Base-by-base conservation (phyloP, 108 stramenopile genomes). In the Pseudonitzschia pungens region DNA sequence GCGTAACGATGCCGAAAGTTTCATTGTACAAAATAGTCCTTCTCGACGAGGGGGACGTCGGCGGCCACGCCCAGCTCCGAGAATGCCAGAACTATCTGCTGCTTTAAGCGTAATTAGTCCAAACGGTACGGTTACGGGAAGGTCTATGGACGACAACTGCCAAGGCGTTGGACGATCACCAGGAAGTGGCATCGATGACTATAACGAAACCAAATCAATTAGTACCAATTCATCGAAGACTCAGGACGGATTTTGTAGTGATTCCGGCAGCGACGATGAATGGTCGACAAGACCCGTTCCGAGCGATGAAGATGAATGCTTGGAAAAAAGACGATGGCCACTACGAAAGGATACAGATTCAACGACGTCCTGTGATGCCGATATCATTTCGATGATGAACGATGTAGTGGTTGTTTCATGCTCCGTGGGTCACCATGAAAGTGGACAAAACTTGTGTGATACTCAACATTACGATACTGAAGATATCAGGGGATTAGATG, bases 241-340 rank as follows among this genome's bases (percentile, higher is more conserved):
- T 36, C 36, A 36, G 6, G 36, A 36, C 36, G 36, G 36, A 2
- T 2, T 36, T 36, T 6, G 31, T 18, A 18, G 10, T 18, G 10
- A 48, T 1, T 4, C 20, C 33, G 66, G 45, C 16, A 29, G 20
- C 29, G 60, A 67, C n/a, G 66, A 67, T 27, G 43, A 48, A 16
- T 67, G 43, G 66, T 48, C 66, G 12, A 67, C 50, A 48, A 44
- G 66, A 67, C 66, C 66, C 26, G 66, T 67, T 44, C 42, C 66
- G 9, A 67, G 45, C 14, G 66, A 67, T 9, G 66, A 67, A 50
- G 66, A 44, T 8, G 22, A 48, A n/a, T 58, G 57, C 22, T 27
- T 58, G 29, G 29, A 58, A 0, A 58, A 26, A 58, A 28, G 57
- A 24, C 60, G 60, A n/a, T 62, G 60, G 60, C 60, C 60, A n/a